Evolutionary conservation across 768 basidiomycete species (phyloP).

Genomic region (Boletus rufocinnamomeus): DNA sequence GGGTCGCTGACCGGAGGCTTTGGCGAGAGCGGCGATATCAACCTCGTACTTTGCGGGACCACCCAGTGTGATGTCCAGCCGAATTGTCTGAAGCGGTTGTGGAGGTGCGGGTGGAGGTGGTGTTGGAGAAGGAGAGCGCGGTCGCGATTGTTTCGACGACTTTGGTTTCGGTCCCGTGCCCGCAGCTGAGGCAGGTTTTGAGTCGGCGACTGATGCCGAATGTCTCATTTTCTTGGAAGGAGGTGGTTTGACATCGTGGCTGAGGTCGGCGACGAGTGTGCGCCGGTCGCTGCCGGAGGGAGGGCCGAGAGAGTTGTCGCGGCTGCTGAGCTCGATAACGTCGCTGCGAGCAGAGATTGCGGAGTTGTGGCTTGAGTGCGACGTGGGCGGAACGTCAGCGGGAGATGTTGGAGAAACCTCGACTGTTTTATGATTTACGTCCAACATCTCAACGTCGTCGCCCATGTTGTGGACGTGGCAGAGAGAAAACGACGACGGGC

Average conservation of each 20-base stretch:
- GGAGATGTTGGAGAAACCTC: constrained; percentile 1
- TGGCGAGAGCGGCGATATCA: constrained; percentile 58
- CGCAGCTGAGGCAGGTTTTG: constrained; percentile 34
- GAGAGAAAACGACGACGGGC: neutral
- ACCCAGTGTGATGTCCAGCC: constrained; percentile 68
- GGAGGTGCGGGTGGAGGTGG: constrained; percentile 49
- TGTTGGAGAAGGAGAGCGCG: constrained; percentile 58
- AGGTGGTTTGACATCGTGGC: constrained; percentile 29
- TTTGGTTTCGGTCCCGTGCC: constrained; percentile 51
- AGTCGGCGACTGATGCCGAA: constrained; percentile 27
- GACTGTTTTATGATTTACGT: constrained; percentile 9
- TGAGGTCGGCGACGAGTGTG: constrained; percentile 16
- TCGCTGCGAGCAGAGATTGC: constrained; percentile 22
- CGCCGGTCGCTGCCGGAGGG: constrained; percentile 17
- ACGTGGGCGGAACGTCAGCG: constrained; percentile 7
- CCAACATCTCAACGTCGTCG: constrained; percentile 35
- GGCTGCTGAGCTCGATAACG: constrained; percentile 33
- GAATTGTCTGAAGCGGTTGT: constrained; percentile 59
- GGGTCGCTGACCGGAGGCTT: constrained; percentile 64
- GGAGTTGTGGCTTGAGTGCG: constrained; percentile 21
- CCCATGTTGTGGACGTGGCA: constrained; percentile 16
- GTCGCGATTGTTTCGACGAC: constrained; percentile 45
- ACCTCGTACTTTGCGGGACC: constrained; percentile 78
- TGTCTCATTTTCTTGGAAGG: constrained; percentile 32
- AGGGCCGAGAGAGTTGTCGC: constrained; percentile 32